phyloP scores from a whole-genome alignment of 2,329 filamentous ascomycete genomes.

The Arthrobotrys sinensis region DNA sequence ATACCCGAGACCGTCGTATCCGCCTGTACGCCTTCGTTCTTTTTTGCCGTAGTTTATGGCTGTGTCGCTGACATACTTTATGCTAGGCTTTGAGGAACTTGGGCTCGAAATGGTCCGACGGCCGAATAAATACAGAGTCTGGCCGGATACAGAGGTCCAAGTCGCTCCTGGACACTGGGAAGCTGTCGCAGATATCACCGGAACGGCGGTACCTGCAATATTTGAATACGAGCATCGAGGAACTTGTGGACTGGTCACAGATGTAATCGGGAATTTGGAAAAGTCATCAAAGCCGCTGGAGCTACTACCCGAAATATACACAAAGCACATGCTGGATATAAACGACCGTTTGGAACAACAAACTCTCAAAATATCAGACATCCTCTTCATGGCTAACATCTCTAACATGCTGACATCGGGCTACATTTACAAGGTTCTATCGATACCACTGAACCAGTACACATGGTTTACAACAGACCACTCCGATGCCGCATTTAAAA shows the following conservation, averaged over 20 bases:
- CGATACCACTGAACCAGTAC: conserved; percentile 59
- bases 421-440: conserved; percentile 60
- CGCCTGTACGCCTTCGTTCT: conserved; percentile 24
- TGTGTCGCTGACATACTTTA: not conserved
- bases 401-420: conserved; percentile 39
- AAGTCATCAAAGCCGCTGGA: conserved; percentile 5
- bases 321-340: conserved; percentile 26
- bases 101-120: conserved; percentile 35
- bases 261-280: conserved; percentile 14
- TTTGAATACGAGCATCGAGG: conserved; percentile 52
- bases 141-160: conserved; percentile 41
- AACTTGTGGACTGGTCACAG: conserved; percentile 41
- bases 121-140: conserved; percentile 29
- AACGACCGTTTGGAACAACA: conserved; percentile 37
- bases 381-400: conserved; percentile 61
- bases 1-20: conserved; percentile 58
- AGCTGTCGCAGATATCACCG: conserved; percentile 58
- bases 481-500: conserved; percentile 32
- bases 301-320: conserved; percentile 21
- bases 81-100: conserved; percentile 49
- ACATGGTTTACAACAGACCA: conserved; percentile 50
- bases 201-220: conserved; percentile 57
- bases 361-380: conserved; percentile 49
- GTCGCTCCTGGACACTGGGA: conserved; percentile 35
- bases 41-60: not conserved